Percentiles rank a stretch among this genome's conserved stretches.
phyloP scores from a whole-genome alignment of 2,329 filamentous ascomycete genomes.

The Trichophyton mentagrophytes region DNA sequence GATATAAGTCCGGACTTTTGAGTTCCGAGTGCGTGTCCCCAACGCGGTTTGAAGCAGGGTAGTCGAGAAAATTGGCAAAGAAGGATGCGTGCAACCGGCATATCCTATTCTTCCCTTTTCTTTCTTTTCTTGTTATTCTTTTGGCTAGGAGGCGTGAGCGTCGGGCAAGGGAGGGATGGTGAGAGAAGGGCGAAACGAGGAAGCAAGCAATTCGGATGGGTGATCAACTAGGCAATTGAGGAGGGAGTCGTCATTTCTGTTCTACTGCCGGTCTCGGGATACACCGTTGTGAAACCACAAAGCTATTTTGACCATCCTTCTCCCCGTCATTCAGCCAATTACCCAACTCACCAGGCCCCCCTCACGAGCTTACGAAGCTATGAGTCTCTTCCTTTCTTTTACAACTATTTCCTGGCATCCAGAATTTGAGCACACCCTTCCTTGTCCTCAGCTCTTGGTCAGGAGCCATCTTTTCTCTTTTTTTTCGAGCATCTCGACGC shows the following conservation, averaged over 20 bases:
- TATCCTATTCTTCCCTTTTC: no score
- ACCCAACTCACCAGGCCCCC: not conserved
- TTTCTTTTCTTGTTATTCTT: not conserved
- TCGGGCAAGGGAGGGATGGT: not conserved
- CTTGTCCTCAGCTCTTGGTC: not conserved
- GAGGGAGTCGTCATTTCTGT: not conserved
- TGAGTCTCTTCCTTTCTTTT: not conserved
- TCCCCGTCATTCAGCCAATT: not conserved
- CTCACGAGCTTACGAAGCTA: not conserved
- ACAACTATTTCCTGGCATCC: not conserved
- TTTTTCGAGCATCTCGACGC: not conserved
- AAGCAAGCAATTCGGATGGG: not conserved
- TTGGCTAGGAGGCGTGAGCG: not conserved
- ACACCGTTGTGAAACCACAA: constrained; percentile 3
- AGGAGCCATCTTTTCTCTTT: not conserved
- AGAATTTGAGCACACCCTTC: not conserved
- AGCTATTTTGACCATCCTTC: not conserved
- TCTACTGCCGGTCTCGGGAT: constrained; percentile 3
- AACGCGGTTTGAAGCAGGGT: not conserved
- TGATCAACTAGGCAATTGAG: not conserved
- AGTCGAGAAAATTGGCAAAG: not conserved
- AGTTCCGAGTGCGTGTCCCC: not conserved
- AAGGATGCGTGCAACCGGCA: not conserved
- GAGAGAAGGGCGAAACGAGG: not conserved
- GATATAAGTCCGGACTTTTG: not conserved